Evolutionary conservation across 176 grass and related monocot genomes (phyloP).

Genomic region (Oryza rufipogon): DNA sequence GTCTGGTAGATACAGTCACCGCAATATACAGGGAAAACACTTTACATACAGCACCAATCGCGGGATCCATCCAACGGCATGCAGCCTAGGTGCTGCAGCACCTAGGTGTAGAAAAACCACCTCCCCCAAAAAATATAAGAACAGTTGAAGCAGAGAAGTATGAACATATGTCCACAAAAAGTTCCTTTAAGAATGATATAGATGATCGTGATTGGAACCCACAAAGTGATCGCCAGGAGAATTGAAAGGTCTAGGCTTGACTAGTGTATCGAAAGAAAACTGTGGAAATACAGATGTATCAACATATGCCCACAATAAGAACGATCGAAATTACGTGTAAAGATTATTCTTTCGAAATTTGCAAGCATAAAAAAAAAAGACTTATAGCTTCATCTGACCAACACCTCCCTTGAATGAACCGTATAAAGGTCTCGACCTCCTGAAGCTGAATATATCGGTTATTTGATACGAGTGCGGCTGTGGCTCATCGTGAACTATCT

Average conservation of each 20-base stretch:
- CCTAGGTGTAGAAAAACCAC: too few relatives aligned
- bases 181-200: too few relatives aligned
- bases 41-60: too few relatives aligned
- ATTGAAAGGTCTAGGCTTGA: not conserved
- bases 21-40: too few relatives aligned
- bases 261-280: not conserved
- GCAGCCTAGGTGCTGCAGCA: too few relatives aligned
- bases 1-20: too few relatives aligned
- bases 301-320: slow-evolving; percentile 11
- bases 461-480: slow-evolving; percentile 52
- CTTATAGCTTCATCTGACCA: slow-evolving; percentile 81
- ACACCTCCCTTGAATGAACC: slow-evolving; percentile 87
- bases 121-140: too few relatives aligned
- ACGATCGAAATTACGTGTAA: not conserved
- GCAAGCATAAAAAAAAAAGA: not conserved
- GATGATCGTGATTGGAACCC: too few relatives aligned
- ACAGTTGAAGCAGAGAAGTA: too few relatives aligned
- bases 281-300: not conserved
- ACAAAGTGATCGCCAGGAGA: not conserved
- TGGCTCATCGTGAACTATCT: slow-evolving; percentile 43
- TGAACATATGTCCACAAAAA: too few relatives aligned
- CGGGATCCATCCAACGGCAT: too few relatives aligned
- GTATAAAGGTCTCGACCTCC: slow-evolving; percentile 87
- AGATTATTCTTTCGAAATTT: slow-evolving; percentile 17
- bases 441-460: slow-evolving; percentile 81